Percentiles rank a stretch among this genome's conserved stretches.
Evolutionary conservation across 345 rosid species (phyloP).

Genomic region (Citrus trifoliata): DNA sequence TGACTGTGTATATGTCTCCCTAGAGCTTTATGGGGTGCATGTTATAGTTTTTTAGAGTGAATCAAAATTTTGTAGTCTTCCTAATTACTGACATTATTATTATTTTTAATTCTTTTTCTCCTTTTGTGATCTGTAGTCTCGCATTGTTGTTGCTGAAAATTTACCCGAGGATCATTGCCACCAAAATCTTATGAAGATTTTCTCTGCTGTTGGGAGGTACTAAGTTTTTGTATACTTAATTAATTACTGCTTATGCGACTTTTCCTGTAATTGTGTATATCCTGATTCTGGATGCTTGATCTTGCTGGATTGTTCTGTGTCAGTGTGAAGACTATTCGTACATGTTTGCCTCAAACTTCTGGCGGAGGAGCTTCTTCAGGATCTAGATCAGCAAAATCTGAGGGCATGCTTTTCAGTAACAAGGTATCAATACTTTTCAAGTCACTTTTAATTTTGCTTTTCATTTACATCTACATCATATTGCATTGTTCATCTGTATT

Average conservation of each 20-base stretch:
- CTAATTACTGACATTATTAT: not conserved
- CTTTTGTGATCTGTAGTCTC: conserved; percentile 55
- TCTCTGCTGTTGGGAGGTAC: conserved; percentile 94
- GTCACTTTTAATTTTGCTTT: not conserved
- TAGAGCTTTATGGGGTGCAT: not conserved
- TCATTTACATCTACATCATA: not conserved
- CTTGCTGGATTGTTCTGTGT: conserved; percentile 11
- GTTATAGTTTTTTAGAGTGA: not conserved
- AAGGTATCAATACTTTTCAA: conserved; percentile 47
- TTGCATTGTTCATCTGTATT: not conserved
- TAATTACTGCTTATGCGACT: not conserved
- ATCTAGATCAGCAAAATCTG: conserved; percentile 73
- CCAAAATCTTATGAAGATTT: conserved; percentile 92
- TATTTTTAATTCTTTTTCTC: not conserved
- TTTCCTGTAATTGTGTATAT: not conserved
- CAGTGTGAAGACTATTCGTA: conserved; percentile 94
- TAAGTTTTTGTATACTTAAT: not conserved
- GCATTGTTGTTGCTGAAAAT: conserved; percentile 95
- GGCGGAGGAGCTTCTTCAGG: conserved; percentile 61
- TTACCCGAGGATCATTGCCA: conserved; percentile 99
- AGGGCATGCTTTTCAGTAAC: conserved; percentile 75
- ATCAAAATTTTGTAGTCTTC: not conserved
- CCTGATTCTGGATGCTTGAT: conserved; percentile 7
- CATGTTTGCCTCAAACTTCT: conserved; percentile 83
- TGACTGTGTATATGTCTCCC: not conserved